Base-by-base conservation (phyloP, 352 stramenopile species). In the Thalassiosira hispida region DNA sequence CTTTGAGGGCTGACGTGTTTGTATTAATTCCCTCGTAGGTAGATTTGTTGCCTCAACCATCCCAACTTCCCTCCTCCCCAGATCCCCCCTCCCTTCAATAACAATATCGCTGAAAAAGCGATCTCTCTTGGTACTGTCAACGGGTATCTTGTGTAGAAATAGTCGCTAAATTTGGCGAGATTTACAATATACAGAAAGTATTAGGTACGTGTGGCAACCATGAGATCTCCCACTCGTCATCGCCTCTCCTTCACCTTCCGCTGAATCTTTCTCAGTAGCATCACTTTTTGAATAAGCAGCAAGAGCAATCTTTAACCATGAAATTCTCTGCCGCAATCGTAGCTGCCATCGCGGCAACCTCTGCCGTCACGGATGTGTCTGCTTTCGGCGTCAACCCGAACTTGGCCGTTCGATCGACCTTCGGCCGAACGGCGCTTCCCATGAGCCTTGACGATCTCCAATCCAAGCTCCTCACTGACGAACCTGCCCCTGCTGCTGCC, bases 371-470 rank as follows among this genome's bases (percentile, higher is more conserved):
- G 29, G 38, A 79, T 76, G 78, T 77, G 2, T 62, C 78, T 2
- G 71, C 78, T 11, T 78, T 81, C 53, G 71, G 56, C 22, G 46
- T 73, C 25, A 38, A 76, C 23, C 71, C 77, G 4, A 74, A 62
- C 27, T 47, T 81, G 31, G 11, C 57, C 55, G 38, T 72, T 35
- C 53, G 49, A 33, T 60, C 20, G n/a, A 12, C n/a, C 38, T 14
- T 16, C 25, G 4, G 33, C 31, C 18, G 35, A 49, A 47, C 75
- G 16, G n/a, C 52, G 8, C 22, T 73, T 27, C 51, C 44, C 55
- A 79, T 81, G 55, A 77, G 62, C 53, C 63, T 90, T 23, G 67
- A 77, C 18, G 77, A 86, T 80, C 47, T 87, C 12, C 71, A 86
- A 67, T 44, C 51, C 42, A 88, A 86, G 55, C 73, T 88, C 12